A percentile compares a stretch with the other conserved stretches of the same genome.
Evolutionary conservation across 2,329 filamentous ascomycete species (phyloP).

Genomic region (Diplodia intermedia): DNA sequence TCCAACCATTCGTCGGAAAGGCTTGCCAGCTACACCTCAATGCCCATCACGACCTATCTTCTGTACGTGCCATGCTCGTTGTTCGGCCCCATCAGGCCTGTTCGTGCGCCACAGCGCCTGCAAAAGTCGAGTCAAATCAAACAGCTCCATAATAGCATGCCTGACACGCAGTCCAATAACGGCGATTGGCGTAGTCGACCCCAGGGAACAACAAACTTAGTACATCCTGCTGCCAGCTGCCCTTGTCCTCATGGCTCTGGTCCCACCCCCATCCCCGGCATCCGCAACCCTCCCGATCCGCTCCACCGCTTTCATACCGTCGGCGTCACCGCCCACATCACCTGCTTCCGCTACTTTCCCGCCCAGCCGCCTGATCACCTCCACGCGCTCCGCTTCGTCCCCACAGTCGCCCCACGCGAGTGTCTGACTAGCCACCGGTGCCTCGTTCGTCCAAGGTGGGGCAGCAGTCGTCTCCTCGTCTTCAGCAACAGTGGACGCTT

Average conservation of each 20-base stretch:
- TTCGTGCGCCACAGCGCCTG: not conserved
- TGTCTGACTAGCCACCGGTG: conserved; percentile 43
- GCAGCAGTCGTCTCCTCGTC: not conserved
- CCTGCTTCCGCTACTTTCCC: conserved; percentile 42
- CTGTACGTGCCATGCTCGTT: not conserved
- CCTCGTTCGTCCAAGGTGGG: conserved; percentile 9
- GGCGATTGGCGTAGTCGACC: not conserved
- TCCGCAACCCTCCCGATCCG: conserved; percentile 47
- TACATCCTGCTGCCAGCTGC: conserved; percentile 34
- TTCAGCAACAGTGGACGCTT: not conserved
- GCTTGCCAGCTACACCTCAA: not conserved
- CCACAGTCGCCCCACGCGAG: conserved; percentile 48
- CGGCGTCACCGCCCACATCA: conserved; percentile 8
- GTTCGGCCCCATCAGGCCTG: not conserved
- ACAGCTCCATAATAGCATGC: not conserved
- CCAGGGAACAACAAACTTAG: not conserved
- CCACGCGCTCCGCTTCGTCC: conserved; percentile 44
- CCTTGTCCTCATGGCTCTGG: conserved; percentile 40
- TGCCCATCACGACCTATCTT: not conserved
- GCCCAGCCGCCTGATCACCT: conserved; percentile 47
- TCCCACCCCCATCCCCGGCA: conserved; percentile 40
- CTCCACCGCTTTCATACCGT: conserved; percentile 38
- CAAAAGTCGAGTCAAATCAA: not conserved
- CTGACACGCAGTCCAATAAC: not conserved
- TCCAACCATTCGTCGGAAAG: not conserved